These are phyloP conservation scores for Saccharomycopsis guyanensis DNA, from an alignment of 805 yeast genomes.

Conservation along the genomic window DNA sequence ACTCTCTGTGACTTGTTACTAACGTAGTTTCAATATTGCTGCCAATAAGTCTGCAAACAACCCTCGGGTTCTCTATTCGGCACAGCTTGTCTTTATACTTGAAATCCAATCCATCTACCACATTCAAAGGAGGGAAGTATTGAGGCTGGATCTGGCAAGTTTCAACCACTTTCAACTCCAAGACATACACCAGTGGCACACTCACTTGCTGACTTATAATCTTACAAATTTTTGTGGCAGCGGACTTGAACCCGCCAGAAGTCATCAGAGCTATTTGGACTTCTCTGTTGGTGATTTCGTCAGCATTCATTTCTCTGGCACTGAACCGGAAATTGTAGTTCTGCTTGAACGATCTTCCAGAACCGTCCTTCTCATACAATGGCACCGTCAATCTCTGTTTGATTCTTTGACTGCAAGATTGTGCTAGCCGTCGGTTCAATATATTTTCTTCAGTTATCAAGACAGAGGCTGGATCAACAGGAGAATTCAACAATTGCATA, in stretches of 20 bases:
- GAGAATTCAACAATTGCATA: constrained; percentile 34
- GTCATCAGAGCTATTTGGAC: constrained; percentile 32
- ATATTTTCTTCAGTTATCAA: constrained; percentile 22
- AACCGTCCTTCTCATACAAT: constrained; percentile 56
- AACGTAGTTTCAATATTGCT: constrained; percentile 24
- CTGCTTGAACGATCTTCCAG: constrained; percentile 53
- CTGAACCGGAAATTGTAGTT: constrained; percentile 39
- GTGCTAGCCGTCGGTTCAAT: no score
- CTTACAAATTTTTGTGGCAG: constrained; percentile 35
- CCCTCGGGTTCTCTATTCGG: constrained; percentile 32
- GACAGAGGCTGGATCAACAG: constrained; percentile 18
- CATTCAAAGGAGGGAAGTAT: constrained; percentile 38
- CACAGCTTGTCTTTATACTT: constrained; percentile 32
- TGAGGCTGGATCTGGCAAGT: constrained; percentile 34
- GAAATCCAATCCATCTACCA: constrained; percentile 38
- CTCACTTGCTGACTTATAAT: constrained; percentile 29
- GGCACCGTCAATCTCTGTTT: constrained; percentile 27
- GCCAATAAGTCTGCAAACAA: constrained; percentile 41
- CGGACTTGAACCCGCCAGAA: constrained; percentile 36
- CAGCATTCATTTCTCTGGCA: constrained; percentile 26
- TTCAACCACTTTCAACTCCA: constrained; percentile 46
- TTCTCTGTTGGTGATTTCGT: constrained; percentile 27
- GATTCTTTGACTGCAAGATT: no score
- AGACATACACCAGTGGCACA: constrained; percentile 40
- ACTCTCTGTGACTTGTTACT: constrained; percentile 23